Evolutionary conservation across 352 stramenopile species (phyloP), one percentile per base, ranked within the genome.

Genomic region (Pythium pyrilobum): DNA sequence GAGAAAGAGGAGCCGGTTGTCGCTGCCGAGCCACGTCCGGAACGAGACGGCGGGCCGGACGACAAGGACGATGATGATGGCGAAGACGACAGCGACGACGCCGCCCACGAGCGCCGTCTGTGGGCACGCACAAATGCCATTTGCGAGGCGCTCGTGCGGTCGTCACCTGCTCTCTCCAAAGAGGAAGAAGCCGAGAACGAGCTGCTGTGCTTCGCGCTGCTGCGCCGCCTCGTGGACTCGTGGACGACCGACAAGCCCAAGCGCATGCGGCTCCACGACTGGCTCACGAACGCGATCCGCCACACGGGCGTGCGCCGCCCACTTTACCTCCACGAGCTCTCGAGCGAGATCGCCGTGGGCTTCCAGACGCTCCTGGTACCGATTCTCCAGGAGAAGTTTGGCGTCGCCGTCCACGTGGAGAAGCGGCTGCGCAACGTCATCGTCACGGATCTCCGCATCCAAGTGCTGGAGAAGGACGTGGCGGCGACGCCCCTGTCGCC

Each of bases 201-300:
- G 31, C 58, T 73, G 20, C 56, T 81, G 10, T 88, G 73, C 58
- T 88, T 86, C 39, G 75, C 71, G 25, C 69, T 85, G 56, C 57
- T 88, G 32, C 71, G 68, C 3, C 69, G 69, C 0, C 57, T 89
- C 28, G 64, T 86, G 33, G 74, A 83, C 50, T 85, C 54, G 56
- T 87, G 78, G 76, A 86, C 78, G 15, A 73, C 68, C 16, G 78
- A 89, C 62, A 84, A 81, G 25, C 63, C 76, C n/a, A 87, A 89
- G 59, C 59, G 74, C 20, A 89, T 89, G 78, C 48, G 66, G 25
- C 57, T 89, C 15, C 70, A 85, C 37, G 78, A 89, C 65, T 89
- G 78, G 76, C 66, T 89, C 18, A 86, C 64, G n/a, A 85, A 82
- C 25, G 70, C 74, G 8, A 81, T 87, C 16, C 74, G 73, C 9